Evolutionary conservation across 129 eudicot genomes (phyloP), one percentile per base, ranked within the genome.

Genomic region (Saussurea involucrata): DNA sequence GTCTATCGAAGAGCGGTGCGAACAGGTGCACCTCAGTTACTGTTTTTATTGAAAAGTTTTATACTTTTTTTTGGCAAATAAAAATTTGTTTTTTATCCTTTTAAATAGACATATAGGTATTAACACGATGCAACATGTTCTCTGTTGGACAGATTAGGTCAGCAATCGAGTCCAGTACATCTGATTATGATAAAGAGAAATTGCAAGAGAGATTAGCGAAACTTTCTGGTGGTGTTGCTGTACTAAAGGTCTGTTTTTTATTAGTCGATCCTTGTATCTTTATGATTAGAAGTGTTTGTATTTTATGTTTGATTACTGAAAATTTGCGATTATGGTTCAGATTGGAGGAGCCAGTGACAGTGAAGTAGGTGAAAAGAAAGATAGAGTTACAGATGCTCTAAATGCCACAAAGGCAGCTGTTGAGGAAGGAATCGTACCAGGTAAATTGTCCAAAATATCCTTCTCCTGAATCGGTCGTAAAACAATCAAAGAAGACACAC

Each of bases 361-460:
- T 28, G 96, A 92, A 85, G 96, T 92, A 71, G 72, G 94, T 71
- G 98, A 92, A 82, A 92, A 92, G 80, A 92, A 92, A 66, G 98
- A 90, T 81, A 86, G 96, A 69, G 96, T 88, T 42, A 90, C 96
- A 63, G 96, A 92, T 86, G 96, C 96, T 68, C 69, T 92, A 24
- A 90, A 92, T 82, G 94, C 98, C 82, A 92, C 98, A n/a, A 90
- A 90, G 80, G 98, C 98, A 33, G 98, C 98, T 55, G 98, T 92
- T 18, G 98, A 89, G 33, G 98, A 92, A 81, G 98, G 98, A 68
- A 90, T 92, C 60, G 94, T 92, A 8, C 94, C 98, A 8, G 97
- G 96, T 90, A 71, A 15, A 36, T 17, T 34, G 60, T 29, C 8
- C 28, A 46, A 34, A 61, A 0, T 8, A 24, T 24, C 33, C 33